phyloP scores from a whole-genome alignment of 78 protist species.

The Cavenderia fasciculata region DNA sequence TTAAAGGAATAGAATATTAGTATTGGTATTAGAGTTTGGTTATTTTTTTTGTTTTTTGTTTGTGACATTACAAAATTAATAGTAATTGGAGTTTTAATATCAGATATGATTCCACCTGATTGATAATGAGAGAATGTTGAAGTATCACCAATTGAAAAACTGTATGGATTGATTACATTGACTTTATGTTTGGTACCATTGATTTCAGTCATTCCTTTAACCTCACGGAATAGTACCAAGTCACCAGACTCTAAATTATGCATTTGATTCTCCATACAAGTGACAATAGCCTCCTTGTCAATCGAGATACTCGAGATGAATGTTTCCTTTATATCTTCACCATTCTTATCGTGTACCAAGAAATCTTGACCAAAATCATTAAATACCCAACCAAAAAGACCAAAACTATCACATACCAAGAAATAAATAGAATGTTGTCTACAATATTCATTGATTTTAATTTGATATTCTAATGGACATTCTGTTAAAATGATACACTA shows the following conservation, averaged over 20 bases:
- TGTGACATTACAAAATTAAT: constrained; percentile 71
- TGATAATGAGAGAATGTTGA: constrained; percentile 31
- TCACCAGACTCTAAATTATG: constrained; percentile 94
- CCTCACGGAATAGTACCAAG: constrained; percentile 89
- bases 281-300: constrained; percentile 82
- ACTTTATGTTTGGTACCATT: constrained; percentile 72
- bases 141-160: constrained; percentile 88
- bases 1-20: neutral
- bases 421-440: constrained; percentile 12
- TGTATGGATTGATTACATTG: constrained; percentile 35
- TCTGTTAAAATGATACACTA: constrained; percentile 77
- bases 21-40: neutral
- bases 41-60: neutral
- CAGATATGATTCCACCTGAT: constrained; percentile 90
- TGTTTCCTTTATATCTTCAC: constrained; percentile 72
- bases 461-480: neutral
- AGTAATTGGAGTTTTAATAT: constrained; percentile 85
- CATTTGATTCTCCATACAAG: constrained; percentile 83
- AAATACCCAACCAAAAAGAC: constrained; percentile 40
- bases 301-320: constrained; percentile 47
- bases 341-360: constrained; percentile 62
- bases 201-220: constrained; percentile 93
- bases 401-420: constrained; percentile 26
- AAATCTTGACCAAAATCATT: constrained; percentile 28
- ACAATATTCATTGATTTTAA: constrained; percentile 36